These are phyloP conservation scores for Sugiyamaella pinicola DNA, from an alignment of 1,139 yeast genomes.

Conservation along the genomic window DNA sequence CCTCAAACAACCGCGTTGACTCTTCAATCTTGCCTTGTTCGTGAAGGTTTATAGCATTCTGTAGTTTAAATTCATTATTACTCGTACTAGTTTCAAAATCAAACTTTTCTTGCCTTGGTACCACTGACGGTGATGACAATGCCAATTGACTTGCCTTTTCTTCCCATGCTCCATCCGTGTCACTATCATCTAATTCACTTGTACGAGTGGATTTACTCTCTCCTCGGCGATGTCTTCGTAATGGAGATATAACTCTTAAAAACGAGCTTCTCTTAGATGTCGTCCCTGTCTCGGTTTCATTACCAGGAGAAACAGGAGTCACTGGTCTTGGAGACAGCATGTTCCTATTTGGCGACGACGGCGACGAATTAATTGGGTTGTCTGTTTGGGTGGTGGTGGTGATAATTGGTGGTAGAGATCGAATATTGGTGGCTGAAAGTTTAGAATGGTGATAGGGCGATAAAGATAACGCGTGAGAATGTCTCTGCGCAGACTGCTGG, in stretches of 20 bases:
- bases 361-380: not conserved
- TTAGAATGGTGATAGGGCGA: too few species aligned
- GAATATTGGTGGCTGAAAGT: not conserved
- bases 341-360: not conserved
- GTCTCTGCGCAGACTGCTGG: too few species aligned
- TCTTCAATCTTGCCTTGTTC: slow-evolving; percentile 35
- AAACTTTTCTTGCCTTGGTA: slow-evolving; percentile 4
- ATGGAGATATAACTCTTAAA: slow-evolving; percentile 11
- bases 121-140: slow-evolving; percentile 13
- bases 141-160: slow-evolving; percentile 25
- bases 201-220: not conserved
- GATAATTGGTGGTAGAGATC: slow-evolving; percentile 1
- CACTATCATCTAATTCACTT: slow-evolving; percentile 3
- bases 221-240: slow-evolving; percentile 11
- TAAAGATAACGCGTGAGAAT: too few species aligned
- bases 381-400: slow-evolving; percentile 8
- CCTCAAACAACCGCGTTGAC: slow-evolving; percentile 31
- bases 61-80: slow-evolving; percentile 32
- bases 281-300: not conserved
- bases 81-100: slow-evolving; percentile 15
- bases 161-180: slow-evolving; percentile 17
- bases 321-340: not conserved
- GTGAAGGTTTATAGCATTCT: slow-evolving; percentile 38
- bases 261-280: slow-evolving; percentile 12
- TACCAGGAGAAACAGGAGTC: not conserved